Evolutionary conservation across 352 stramenopile species (phyloP).

Genomic region (Phytopythium aichiense): DNA sequence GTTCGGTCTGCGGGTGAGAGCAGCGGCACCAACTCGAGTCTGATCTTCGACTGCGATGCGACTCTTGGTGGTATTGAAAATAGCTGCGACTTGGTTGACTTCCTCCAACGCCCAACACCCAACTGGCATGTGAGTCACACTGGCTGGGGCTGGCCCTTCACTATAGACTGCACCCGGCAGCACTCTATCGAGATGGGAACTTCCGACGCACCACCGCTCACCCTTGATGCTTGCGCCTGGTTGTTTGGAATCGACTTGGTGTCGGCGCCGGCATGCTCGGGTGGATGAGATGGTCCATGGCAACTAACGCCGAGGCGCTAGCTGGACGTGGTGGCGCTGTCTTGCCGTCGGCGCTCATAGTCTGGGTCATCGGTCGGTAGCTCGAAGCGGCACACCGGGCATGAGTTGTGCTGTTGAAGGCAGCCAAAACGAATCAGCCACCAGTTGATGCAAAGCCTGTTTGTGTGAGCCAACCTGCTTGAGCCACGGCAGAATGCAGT

Average conservation of each 20-base stretch:
- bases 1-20: background rate
- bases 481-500: constrained; percentile 86
- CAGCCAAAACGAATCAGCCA: background rate
- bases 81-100: background rate
- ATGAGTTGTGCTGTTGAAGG: constrained; percentile 73
- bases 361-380: constrained; percentile 81
- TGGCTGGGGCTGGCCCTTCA: background rate
- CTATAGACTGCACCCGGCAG: background rate
- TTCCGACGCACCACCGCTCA: background rate
- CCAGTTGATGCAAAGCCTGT: background rate
- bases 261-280: background rate
- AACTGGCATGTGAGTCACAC: background rate
- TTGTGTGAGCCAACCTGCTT: constrained; percentile 30
- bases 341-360: constrained; percentile 59
- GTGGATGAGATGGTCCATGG: background rate
- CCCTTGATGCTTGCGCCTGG: background rate
- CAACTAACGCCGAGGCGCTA: background rate
- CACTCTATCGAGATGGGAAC: background rate
- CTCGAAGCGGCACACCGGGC: constrained; percentile 80
- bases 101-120: background rate
- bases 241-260: background rate
- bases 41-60: background rate
- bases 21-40: background rate
- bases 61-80: constrained; percentile 3
- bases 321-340: background rate